A percentile compares a stretch with the other conserved stretches of the same genome.
These are phyloP conservation scores for Yamagishiella unicocca DNA, from an alignment of 139 green algal genomes.

Conservation along the genomic window DNA sequence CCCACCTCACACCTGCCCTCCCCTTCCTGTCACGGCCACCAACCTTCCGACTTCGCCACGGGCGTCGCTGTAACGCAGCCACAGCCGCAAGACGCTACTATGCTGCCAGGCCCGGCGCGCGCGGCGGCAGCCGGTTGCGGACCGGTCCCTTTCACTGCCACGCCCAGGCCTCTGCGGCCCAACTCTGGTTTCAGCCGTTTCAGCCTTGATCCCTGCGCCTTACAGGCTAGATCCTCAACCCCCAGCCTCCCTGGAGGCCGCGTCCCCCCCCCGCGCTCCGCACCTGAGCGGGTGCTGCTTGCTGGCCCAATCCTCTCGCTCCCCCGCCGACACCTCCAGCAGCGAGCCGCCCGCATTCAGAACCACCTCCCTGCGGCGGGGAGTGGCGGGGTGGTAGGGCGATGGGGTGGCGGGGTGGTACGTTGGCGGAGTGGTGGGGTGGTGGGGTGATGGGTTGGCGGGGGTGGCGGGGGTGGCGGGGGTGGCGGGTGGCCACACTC, in stretches of 20 bases:
- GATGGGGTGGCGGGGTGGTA: neutral
- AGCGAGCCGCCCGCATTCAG: constrained; percentile 10
- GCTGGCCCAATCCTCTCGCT: constrained; percentile 2
- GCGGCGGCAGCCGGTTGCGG: neutral
- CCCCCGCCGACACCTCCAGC: constrained; percentile 42
- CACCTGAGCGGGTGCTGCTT: constrained; percentile 36
- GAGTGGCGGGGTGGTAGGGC: too few species aligned
- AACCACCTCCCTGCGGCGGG: constrained; percentile 31
- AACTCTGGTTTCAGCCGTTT: neutral
- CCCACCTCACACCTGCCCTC: too few species aligned
- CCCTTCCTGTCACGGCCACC: too few species aligned
- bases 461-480: neutral
- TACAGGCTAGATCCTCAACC: too few species aligned
- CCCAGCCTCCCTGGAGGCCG: neutral
- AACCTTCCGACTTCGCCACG: too few species aligned
- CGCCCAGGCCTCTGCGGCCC: neutral
- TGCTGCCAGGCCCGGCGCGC: neutral
- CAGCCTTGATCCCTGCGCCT: neutral
- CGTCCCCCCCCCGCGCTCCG: neutral
- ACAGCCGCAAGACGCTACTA: too few species aligned
- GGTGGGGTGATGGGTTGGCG: neutral
- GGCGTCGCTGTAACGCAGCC: too few species aligned
- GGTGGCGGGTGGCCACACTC: neutral
- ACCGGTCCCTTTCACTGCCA: neutral
- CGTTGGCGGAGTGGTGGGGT: neutral